phyloP scores from a whole-genome alignment of 2,329 filamentous ascomycete species.

The Penicillium palitans region DNA sequence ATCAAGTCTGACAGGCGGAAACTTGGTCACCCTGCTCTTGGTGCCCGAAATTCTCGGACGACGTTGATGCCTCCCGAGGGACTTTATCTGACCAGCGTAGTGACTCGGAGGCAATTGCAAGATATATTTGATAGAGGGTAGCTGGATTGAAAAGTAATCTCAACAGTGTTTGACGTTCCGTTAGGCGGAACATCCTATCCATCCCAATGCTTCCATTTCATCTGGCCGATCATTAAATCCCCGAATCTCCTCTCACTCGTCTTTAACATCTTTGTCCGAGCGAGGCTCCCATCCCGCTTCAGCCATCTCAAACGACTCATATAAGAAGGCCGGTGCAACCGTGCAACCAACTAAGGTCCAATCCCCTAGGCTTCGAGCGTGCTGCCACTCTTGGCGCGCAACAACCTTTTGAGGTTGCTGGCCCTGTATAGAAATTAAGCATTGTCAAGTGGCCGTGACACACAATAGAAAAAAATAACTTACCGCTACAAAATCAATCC shows the following conservation, averaged over 20 bases:
- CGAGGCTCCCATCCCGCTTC: slow-evolving; percentile 20
- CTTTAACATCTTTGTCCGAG: neutral
- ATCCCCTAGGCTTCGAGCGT: slow-evolving; percentile 46
- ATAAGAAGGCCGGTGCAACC: slow-evolving; percentile 8
- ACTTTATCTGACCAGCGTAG: too few relatives aligned
- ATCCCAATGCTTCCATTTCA: too few relatives aligned
- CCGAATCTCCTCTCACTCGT: neutral
- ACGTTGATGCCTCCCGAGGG: too few relatives aligned
- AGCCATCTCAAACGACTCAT: slow-evolving; percentile 33
- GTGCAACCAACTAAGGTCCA: slow-evolving; percentile 51
- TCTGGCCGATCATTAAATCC: too few relatives aligned
- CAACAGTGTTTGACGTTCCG: too few relatives aligned
- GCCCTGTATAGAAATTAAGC: slow-evolving; percentile 16
- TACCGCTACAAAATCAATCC: slow-evolving; percentile 44
- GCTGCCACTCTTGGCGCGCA: slow-evolving; percentile 48
- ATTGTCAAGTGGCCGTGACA: neutral
- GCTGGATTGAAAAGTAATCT: too few relatives aligned
- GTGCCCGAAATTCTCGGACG: too few relatives aligned
- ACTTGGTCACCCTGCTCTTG: too few relatives aligned
- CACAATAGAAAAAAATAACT: neutral
- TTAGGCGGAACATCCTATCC: too few relatives aligned
- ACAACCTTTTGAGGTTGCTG: slow-evolving; percentile 50
- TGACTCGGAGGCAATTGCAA: too few relatives aligned
- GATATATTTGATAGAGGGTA: too few relatives aligned
- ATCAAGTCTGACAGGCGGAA: neutral